Base-by-base conservation (phyloP, 164 flowering plant species). In the Buxus sempervirens region DNA sequence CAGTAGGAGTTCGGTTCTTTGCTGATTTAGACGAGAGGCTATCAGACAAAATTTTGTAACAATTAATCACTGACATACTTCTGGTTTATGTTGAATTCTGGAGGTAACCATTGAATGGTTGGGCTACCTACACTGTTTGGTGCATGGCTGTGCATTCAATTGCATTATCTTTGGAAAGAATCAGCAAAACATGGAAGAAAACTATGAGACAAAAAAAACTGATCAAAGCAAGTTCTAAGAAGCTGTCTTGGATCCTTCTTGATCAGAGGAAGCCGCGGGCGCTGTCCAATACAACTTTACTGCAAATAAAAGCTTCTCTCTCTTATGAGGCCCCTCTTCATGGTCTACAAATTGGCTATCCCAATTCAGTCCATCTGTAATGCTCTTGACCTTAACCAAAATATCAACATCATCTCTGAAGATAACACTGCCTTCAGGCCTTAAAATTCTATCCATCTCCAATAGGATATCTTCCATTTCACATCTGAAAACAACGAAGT, bases 371-470 rank as follows among this genome's bases (percentile, higher is more conserved):
- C 80, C 86, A 63, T 88, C 86, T 3, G 76, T 63, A 7, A 90
- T 70, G 54, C 76, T 79, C 85, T 85, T 85, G 8, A 85, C 62
- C 62, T 75, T 77, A 56, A 80, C 74, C 68, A 92, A 65, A 2
- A 84, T 38, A 72, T 93, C 98, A 0, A 89, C 86, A 53, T 90
- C 96, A 41, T 92, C 98, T 28, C 98, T 67, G 38, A 90, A 70
- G 14, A 92, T 85, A 21, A 88, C 82, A 7, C 84, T 75, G 0
- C 96, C 98, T 73, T 83, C 82, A 0, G 96, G 96, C 64, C 98
- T 64, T 23, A 92, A 55, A 19, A 93, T 82, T 71, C 98, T 79
- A 62, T 92, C 98, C 93, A 92, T 92, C 70, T 92, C 98, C 57
- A 92, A 53, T 70, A 92, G 66, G 48, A 92, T 87, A 49, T 87